These are phyloP conservation scores for Phytophthora aleatoria DNA, from an alignment of 352 stramenopile species.

Conservation along the genomic window DNA sequence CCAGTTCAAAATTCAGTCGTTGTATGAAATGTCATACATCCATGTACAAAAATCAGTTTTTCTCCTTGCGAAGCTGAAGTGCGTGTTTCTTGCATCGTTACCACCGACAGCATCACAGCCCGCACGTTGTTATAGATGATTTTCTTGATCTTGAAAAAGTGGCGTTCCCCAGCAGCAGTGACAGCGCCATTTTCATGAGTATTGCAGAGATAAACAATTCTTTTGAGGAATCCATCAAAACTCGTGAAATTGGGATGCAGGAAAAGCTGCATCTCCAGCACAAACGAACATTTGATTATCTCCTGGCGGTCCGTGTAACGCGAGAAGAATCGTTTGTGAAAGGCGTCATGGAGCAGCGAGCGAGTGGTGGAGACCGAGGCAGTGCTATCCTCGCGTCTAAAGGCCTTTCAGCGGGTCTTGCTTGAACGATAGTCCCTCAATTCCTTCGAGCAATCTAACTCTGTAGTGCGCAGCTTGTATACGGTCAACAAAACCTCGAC, in stretches of 20 bases:
- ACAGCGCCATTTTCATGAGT: not conserved
- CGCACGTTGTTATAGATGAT: constrained; percentile 1
- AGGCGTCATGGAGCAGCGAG: not conserved
- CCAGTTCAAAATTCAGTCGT: no score
- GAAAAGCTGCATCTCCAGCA: not conserved
- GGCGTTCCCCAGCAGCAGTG: not conserved
- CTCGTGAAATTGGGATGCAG: not conserved
- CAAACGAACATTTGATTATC: not conserved
- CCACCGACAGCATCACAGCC: constrained; percentile 2
- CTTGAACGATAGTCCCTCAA: not conserved
- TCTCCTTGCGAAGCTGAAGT: not conserved
- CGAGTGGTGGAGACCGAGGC: not conserved
- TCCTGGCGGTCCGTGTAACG: not conserved
- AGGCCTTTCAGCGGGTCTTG: not conserved
- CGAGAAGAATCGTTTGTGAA: not conserved
- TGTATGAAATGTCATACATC: no score
- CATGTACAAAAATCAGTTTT: not conserved
- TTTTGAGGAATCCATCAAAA: not conserved
- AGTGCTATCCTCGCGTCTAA: not conserved
- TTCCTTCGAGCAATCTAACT: not conserved
- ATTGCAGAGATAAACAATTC: not conserved
- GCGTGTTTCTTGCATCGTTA: not conserved
- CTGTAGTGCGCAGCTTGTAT: not conserved
- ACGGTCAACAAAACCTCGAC: not conserved
- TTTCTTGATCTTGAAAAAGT: constrained; percentile 4